These are phyloP conservation scores for Colletotrichum graminicola DNA, from an alignment of 2,329 filamentous ascomycete genomes.

Conservation along the genomic window DNA sequence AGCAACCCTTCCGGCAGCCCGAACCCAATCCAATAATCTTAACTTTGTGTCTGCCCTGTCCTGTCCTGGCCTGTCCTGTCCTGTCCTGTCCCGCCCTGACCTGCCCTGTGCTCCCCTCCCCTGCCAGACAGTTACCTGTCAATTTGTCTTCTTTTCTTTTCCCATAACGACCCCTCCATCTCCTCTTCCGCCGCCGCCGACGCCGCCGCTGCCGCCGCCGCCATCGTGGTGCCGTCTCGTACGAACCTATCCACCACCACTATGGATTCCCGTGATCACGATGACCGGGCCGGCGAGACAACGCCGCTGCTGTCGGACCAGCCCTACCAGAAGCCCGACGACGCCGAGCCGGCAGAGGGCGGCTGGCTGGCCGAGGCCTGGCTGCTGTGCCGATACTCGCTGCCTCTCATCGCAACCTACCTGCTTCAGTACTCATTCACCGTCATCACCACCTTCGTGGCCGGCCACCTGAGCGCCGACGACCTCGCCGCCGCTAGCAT, in stretches of 20 bases:
- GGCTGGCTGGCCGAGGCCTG: conserved; percentile 35
- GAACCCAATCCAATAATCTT: background rate
- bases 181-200: too few relatives aligned
- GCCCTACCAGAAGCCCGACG: conserved; percentile 31
- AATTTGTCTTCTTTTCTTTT: background rate
- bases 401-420: conserved; percentile 65
- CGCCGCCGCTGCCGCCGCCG: too few relatives aligned
- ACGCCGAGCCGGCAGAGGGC: conserved; percentile 22
- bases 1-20: conserved; percentile 6
- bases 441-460: conserved; percentile 64
- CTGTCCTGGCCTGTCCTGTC: background rate
- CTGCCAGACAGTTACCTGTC: conserved; percentile 5
- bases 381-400: conserved; percentile 51
- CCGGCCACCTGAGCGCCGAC: conserved; percentile 64
- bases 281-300: conserved; percentile 34
- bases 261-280: conserved; percentile 29
- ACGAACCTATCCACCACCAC: conserved; percentile 5
- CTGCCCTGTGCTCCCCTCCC: background rate
- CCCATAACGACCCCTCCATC: background rate
- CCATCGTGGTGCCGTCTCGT: background rate
- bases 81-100: background rate
- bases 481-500: conserved; percentile 65
- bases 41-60: background rate
- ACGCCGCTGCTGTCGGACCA: conserved; percentile 37
- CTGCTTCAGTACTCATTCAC: conserved; percentile 63